Conservation (phyloP, 805 yeast species). For the Nadsonia fulvescens region DNA sequence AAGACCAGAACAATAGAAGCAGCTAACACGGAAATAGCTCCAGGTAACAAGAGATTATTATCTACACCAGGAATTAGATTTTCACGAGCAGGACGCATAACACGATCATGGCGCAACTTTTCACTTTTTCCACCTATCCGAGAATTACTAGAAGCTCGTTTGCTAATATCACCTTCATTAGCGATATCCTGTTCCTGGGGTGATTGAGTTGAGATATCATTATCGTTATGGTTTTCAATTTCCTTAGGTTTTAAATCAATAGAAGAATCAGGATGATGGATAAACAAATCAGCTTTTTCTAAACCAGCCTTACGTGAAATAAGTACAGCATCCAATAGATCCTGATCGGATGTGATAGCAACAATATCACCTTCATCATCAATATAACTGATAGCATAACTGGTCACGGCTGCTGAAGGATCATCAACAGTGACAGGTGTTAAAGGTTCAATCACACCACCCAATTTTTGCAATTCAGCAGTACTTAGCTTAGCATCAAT, state of each 20-base stretch:
- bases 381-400: conserved; percentile 51
- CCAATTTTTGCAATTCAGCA: conserved; percentile 21
- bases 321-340: conserved; percentile 53
- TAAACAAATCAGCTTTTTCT: conserved; percentile 51
- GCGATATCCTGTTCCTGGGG: conserved; percentile 1
- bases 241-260: conserved; percentile 16
- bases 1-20: conserved; percentile 40
- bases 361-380: conserved; percentile 79
- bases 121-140: too few relatives aligned
- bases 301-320: conserved; percentile 29
- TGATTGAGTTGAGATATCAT: conserved; percentile 5
- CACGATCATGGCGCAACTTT: too few relatives aligned
- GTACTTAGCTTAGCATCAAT: conserved; percentile 22
- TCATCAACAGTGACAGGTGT: conserved; percentile 10
- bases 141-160: too few relatives aligned
- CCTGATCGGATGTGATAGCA: conserved; percentile 56
- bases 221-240: conserved; percentile 4
- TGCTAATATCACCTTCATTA: too few relatives aligned
- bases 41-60: conserved; percentile 44
- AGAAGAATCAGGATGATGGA: conserved; percentile 58
- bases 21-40: conserved; percentile 42
- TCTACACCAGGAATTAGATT: conserved; percentile 36
- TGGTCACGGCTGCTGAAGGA: conserved; percentile 9
- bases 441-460: conserved; percentile 19
- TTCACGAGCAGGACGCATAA: conserved; percentile 3